Percentiles rank a stretch among this genome's conserved stretches.
These are phyloP conservation scores for Neurospora sp. DNA, from an alignment of 495 filamentous ascomycete species.

Conservation along the genomic window DNA sequence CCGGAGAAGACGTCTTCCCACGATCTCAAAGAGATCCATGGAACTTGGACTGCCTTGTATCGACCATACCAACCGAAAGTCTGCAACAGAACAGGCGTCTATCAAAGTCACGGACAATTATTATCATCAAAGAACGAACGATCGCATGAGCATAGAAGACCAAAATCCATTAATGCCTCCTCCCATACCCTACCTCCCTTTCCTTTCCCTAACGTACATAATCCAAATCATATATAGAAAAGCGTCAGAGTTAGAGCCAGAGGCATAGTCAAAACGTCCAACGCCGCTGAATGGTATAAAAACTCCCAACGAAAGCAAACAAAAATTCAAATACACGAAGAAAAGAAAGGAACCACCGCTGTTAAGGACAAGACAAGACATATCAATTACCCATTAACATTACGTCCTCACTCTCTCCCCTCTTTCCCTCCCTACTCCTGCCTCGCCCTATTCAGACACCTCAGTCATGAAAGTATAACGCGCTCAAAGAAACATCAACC, in stretches of 20 bases:
- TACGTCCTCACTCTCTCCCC: background rate
- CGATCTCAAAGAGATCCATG: no score
- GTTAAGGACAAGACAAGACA: background rate
- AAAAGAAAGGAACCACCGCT: background rate
- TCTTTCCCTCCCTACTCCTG: no score
- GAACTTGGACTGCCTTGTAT: no score
- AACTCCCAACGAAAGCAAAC: background rate
- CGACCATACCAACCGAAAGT: no score
- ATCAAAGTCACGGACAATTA: no score
- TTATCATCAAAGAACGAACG: no score
- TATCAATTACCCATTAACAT: background rate
- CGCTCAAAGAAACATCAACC: background rate
- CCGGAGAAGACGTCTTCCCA: no score
- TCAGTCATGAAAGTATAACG: no score
- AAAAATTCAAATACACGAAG: background rate
- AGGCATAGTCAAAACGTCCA: background rate
- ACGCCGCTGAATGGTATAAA: background rate
- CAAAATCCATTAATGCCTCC: background rate
- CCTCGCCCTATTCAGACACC: no score
- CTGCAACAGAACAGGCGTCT: no score
- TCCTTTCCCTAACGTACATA: background rate
- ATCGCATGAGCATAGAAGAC: background rate
- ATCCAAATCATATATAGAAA: background rate
- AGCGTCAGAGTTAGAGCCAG: background rate
- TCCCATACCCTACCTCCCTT: background rate